Percentiles rank a stretch among this genome's conserved stretches.
These are phyloP conservation scores for Coniophora puteana DNA, from an alignment of 1,284 basidiomycete genomes.

Conservation along the genomic window DNA sequence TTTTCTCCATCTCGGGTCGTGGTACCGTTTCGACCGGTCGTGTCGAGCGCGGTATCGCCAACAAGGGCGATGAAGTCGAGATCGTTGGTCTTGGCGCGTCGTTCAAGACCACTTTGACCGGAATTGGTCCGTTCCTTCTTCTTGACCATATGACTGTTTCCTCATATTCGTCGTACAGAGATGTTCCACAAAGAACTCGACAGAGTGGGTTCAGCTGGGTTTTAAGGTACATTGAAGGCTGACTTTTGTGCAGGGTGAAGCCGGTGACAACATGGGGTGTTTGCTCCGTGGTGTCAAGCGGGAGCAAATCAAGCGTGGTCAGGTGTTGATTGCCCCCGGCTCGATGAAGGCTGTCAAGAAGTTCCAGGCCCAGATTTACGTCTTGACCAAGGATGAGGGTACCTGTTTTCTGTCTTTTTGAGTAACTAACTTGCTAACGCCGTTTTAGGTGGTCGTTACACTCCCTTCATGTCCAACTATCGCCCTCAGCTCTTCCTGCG, in stretches of 20 bases:
- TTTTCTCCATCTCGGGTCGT: slow-evolving; percentile 97
- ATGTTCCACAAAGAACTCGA: slow-evolving; percentile 99
- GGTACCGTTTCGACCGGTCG: slow-evolving; percentile 97
- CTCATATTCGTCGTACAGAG: slow-evolving; percentile 51
- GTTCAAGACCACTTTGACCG: slow-evolving; percentile 94
- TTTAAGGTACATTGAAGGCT: slow-evolving; percentile 1
- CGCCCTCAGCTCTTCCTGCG: slow-evolving; percentile 96
- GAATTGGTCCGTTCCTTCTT: slow-evolving; percentile 66
- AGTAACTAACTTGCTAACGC: slow-evolving; percentile 11
- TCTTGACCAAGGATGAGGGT: slow-evolving; percentile 92
- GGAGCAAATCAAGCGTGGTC: slow-evolving; percentile 93
- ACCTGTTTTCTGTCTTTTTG: not conserved
- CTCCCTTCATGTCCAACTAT: slow-evolving; percentile 97
- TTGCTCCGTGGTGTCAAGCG: slow-evolving; percentile 97
- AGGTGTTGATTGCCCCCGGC: slow-evolving; percentile 87
- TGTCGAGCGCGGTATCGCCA: slow-evolving; percentile 89
- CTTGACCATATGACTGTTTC: slow-evolving; percentile 1
- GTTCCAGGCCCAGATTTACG: slow-evolving; percentile 91
- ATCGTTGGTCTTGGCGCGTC: slow-evolving; percentile 84
- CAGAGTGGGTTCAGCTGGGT: slow-evolving; percentile 44
- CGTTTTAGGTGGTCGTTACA: slow-evolving; percentile 80
- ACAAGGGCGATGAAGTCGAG: slow-evolving; percentile 94
- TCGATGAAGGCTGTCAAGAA: slow-evolving; percentile 95
- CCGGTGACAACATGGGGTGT: slow-evolving; percentile 99
- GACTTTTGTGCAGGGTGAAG: slow-evolving; percentile 66